Conservation (phyloP, 305 asterid genomes). For the Stenogyne calaminthoides region DNA sequence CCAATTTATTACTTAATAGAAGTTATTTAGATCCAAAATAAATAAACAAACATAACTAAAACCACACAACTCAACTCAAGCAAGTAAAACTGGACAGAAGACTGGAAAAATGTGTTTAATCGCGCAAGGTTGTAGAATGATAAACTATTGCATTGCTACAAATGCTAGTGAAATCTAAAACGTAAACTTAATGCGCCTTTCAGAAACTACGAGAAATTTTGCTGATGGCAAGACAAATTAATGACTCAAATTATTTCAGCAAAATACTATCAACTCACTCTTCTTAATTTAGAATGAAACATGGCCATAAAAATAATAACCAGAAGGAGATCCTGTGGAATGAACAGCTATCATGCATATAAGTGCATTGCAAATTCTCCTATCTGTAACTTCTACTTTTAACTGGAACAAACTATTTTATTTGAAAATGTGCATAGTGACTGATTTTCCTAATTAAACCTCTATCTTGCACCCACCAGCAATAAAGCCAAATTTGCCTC, state of each 20-base stretch:
- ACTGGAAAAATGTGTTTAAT: background rate
- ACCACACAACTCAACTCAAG: background rate
- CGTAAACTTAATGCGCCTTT: background rate
- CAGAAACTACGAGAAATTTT: background rate
- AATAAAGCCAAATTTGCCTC: too few species aligned
- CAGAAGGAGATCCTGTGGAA: too few species aligned
- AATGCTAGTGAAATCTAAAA: background rate
- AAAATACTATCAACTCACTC: background rate
- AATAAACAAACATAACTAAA: background rate
- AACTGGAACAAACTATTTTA: background rate
- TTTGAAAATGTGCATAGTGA: too few species aligned
- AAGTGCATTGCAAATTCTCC: background rate
- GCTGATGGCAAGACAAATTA: background rate
- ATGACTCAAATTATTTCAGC: background rate
- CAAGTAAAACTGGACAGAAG: background rate
- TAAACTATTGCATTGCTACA: background rate
- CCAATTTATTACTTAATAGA: background rate
- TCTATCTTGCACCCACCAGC: too few species aligned
- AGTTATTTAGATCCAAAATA: background rate
- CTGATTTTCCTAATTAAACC: too few species aligned
- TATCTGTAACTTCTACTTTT: background rate
- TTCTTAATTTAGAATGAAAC: slow-evolving; percentile 4
- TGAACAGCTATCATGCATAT: background rate
- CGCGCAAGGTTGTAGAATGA: background rate
- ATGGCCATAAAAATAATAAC: background rate